Percentiles rank a stretch among this genome's conserved stretches.
These are phyloP conservation scores for Mycena chlorophos DNA, from an alignment of 768 basidiomycete genomes.

Conservation along the genomic window DNA sequence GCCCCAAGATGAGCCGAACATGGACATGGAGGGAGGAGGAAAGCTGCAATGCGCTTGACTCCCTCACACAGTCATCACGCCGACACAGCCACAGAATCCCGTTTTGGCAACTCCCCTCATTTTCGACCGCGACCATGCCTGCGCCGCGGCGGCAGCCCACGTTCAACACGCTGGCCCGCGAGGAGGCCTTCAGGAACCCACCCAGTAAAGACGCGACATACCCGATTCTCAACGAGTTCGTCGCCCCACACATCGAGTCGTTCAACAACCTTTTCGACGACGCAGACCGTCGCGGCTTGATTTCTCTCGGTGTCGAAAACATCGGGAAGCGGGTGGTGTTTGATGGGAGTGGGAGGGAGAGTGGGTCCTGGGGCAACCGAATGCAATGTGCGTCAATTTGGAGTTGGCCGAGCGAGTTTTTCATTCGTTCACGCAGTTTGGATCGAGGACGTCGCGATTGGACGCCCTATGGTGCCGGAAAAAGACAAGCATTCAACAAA, in stretches of 20 bases:
- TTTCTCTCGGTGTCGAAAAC: constrained; percentile 77
- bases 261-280: constrained; percentile 96
- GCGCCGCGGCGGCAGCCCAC: constrained; percentile 54
- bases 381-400: constrained; percentile 66
- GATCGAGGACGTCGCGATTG: constrained; percentile 84
- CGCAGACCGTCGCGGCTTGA: constrained; percentile 75
- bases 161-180: constrained; percentile 81
- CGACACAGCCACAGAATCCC: neutral
- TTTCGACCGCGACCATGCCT: constrained; percentile 45
- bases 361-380: constrained; percentile 75
- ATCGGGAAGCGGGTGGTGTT: constrained; percentile 93
- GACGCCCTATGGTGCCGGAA: constrained; percentile 84
- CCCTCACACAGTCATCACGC: constrained; percentile 23
- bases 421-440: constrained; percentile 59
- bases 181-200: constrained; percentile 76
- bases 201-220: constrained; percentile 66
- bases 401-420: constrained; percentile 1
- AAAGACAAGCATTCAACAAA: constrained; percentile 75
- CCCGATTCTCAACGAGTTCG: constrained; percentile 87
- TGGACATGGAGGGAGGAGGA: constrained; percentile 53
- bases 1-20: constrained; percentile 78
- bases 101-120: neutral
- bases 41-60: constrained; percentile 23
- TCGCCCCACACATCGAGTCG: constrained; percentile 90
- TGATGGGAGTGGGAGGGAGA: constrained; percentile 64